Conservation (phyloP, 2,329 filamentous ascomycete genomes). For the Trichoderma arundinaceum region DNA sequence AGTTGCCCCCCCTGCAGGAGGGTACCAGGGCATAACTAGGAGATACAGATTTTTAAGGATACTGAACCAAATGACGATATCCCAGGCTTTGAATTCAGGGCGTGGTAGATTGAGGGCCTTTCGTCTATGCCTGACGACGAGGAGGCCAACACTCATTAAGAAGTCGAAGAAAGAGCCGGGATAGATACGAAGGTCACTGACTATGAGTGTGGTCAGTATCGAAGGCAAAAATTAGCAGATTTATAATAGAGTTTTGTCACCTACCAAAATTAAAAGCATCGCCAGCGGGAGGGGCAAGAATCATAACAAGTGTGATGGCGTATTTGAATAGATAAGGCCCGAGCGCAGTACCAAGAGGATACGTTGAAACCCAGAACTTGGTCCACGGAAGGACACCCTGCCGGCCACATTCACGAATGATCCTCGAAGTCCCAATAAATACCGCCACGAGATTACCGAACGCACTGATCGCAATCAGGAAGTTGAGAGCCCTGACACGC, state of each 20-base stretch:
- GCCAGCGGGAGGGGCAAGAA: constrained; percentile 63
- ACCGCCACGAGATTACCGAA: constrained; percentile 65
- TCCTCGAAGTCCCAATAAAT: constrained; percentile 59
- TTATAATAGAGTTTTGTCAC: constrained; percentile 22
- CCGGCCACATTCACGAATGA: constrained; percentile 65
- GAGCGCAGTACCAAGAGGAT: constrained; percentile 66
- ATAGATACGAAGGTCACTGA: constrained; percentile 65
- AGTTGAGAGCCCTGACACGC: constrained; percentile 60
- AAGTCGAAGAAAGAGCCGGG: constrained; percentile 64
- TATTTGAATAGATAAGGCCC: constrained; percentile 65
- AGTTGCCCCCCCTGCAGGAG: constrained; percentile 62
- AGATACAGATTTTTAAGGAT: constrained; percentile 65
- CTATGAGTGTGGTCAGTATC: constrained; percentile 46
- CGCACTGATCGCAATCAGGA: constrained; percentile 61
- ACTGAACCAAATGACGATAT: constrained; percentile 62
- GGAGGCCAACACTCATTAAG: constrained; percentile 61
- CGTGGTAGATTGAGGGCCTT: constrained; percentile 54
- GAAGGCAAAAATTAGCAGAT: background rate
- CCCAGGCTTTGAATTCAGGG: constrained; percentile 64
- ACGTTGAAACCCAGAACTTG: constrained; percentile 65
- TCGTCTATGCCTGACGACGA: constrained; percentile 61
- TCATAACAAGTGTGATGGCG: constrained; percentile 63
- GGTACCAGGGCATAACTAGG: constrained; percentile 74
- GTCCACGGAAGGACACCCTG: constrained; percentile 68
- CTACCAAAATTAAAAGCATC: constrained; percentile 69